These are phyloP conservation scores for Punctularia strigosozonata DNA, from an alignment of 768 basidiomycete genomes.

Conservation along the genomic window DNA sequence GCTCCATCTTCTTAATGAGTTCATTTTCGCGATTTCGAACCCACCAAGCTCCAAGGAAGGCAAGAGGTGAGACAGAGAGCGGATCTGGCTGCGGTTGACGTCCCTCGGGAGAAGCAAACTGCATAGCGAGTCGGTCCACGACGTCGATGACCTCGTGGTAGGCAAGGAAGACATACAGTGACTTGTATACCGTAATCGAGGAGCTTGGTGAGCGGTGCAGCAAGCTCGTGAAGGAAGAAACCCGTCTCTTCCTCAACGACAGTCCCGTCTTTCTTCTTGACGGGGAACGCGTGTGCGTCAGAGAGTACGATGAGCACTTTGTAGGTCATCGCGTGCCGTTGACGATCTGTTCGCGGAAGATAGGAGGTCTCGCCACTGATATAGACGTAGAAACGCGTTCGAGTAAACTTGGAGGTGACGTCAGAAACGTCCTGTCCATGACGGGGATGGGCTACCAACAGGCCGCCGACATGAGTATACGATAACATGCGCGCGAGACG, in stretches of 20 bases:
- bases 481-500: no score
- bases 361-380: no score
- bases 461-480: no score
- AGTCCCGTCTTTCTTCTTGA: slow-evolving; percentile 11
- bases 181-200: slow-evolving; percentile 15
- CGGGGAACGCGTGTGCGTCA: slow-evolving; percentile 10
- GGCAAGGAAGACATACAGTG: slow-evolving; percentile 7
- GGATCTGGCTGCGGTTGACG: slow-evolving; percentile 13
- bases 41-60: slow-evolving; percentile 14
- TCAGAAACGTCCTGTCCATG: no score
- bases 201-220: slow-evolving; percentile 13
- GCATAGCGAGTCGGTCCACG: background rate
- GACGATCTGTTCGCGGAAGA: no score
- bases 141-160: background rate
- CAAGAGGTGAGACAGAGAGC: slow-evolving; percentile 11
- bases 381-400: no score
- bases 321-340: no score
- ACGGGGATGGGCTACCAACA: no score
- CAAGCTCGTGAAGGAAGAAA: slow-evolving; percentile 15
- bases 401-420: no score
- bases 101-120: slow-evolving; percentile 15
- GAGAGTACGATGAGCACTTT: slow-evolving; percentile 16
- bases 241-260: slow-evolving; percentile 10
- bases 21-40: slow-evolving; percentile 11
- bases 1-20: slow-evolving; percentile 10